Evolutionary conservation across 805 yeast genomes (phyloP).

Genomic region (Zygoascus tannicola): DNA sequence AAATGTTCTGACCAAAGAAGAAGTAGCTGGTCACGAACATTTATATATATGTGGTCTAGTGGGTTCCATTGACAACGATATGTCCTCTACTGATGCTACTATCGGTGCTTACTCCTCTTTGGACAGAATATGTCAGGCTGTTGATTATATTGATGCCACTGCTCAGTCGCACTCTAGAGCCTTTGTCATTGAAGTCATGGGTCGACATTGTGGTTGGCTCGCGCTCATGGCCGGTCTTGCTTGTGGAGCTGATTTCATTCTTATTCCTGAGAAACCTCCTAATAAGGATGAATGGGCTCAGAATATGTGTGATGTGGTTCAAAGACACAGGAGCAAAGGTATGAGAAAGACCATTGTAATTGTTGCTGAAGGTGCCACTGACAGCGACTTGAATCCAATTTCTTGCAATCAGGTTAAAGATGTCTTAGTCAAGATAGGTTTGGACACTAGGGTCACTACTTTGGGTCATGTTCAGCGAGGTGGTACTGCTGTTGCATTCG

Average conservation of each 20-base stretch:
- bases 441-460: conserved; percentile 91
- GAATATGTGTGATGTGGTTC: conserved; percentile 64
- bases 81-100: conserved; percentile 94
- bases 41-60: conserved; percentile 89
- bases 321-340: conserved; percentile 75
- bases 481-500: conserved; percentile 95
- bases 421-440: conserved; percentile 71
- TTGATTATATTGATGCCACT: conserved; percentile 95
- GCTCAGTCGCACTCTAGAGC: conserved; percentile 97
- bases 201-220: conserved; percentile 98
- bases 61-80: conserved; percentile 96
- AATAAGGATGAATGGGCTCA: conserved; percentile 64
- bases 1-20: conserved; percentile 47
- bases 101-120: conserved; percentile 94
- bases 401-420: conserved; percentile 73
- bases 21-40: conserved; percentile 53
- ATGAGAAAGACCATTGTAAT: conserved; percentile 91
- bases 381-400: conserved; percentile 69
- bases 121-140: conserved; percentile 85
- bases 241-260: conserved; percentile 88
- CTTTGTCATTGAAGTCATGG: conserved; percentile 97
- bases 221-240: conserved; percentile 97
- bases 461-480: conserved; percentile 98
- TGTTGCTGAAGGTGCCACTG: conserved; percentile 97
- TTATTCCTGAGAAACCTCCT: conserved; percentile 93